Evolutionary conservation across 306 rosid genomes (phyloP), one percentile per base, ranked within the genome.

Genomic region (Hylodesmum podocarpum): DNA sequence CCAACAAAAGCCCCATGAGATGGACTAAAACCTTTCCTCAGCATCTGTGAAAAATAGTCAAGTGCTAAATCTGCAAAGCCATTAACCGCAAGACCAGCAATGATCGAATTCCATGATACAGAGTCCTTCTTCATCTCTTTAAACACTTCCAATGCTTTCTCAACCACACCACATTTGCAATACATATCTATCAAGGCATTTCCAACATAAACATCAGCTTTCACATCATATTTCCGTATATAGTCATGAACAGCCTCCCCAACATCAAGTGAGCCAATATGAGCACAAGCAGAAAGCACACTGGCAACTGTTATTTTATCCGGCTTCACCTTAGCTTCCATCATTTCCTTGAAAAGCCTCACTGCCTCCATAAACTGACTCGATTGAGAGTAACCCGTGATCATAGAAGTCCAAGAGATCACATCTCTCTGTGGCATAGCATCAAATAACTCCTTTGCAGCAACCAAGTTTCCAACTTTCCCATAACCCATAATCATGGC

Each of bases 261-360:
- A 43, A 86, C 85, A 69, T 88, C 96, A 59, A 94, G 91, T 14
- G 91, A 85, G n/a, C 96, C 98, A 11, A 90, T 54, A 84, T 85
- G 97, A 16, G 96, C 96, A 88, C 98, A 94, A 2, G 96, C 98
- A 71, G 93, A 94, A 70, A 94, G 96, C 79, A 87, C 93, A 14
- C 85, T 85, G 54, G 97, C 91, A 33, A 87, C 84, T 0, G 95
- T 86, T 57, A 86, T 80, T 65, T 94, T 80, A 77, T 94, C 97
- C 0, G 93, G 91, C 83, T 80, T 89, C 81, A 90, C 91, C 78
- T 86, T 79, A 74, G 93, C 87, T 27, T 72, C 89, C 91, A 89
- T 90, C 98, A 94, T 94, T 79, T 86, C 91, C 50, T 85, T 73
- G 73, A 94, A 94, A 82, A 94, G 82, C 72, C 80, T 81, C 84